Evolutionary conservation across 305 asterid genomes (phyloP).

Genomic region (Fraxinus floribunda): DNA sequence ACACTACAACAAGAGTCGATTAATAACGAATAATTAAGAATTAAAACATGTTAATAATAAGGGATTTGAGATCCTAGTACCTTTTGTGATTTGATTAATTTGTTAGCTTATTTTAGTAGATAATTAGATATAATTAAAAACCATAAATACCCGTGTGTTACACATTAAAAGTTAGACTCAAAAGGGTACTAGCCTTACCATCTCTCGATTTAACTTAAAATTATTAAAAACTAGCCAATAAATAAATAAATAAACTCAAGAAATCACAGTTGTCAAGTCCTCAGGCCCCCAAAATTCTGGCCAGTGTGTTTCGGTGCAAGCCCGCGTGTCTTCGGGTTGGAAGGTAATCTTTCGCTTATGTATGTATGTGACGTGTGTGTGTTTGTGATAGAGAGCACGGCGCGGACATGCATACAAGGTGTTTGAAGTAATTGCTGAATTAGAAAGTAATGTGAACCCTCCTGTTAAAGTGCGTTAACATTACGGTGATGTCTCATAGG

Average conservation of each 20-base stretch:
- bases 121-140: no score
- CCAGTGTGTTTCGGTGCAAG: neutral
- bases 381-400: neutral
- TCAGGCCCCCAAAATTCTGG: neutral
- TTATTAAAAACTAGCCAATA: neutral
- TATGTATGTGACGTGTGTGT: neutral
- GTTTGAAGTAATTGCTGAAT: conserved; percentile 32
- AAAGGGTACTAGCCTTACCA: no score
- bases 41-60: no score
- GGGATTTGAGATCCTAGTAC: no score
- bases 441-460: neutral
- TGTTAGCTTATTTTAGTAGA: no score
- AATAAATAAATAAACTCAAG: neutral
- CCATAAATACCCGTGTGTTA: no score
- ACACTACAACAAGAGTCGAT: no score
- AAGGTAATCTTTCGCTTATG: neutral
- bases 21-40: no score
- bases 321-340: neutral
- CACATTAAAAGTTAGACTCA: no score
- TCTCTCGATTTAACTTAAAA: no score
- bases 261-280: neutral
- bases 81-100: no score
- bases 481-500: neutral
- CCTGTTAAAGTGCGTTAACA: neutral
- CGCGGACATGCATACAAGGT: conserved; percentile 26